Evolutionary conservation across 192 early-diverging fungal genomes (phyloP).

Genomic region (Entomortierella beljakovae): DNA sequence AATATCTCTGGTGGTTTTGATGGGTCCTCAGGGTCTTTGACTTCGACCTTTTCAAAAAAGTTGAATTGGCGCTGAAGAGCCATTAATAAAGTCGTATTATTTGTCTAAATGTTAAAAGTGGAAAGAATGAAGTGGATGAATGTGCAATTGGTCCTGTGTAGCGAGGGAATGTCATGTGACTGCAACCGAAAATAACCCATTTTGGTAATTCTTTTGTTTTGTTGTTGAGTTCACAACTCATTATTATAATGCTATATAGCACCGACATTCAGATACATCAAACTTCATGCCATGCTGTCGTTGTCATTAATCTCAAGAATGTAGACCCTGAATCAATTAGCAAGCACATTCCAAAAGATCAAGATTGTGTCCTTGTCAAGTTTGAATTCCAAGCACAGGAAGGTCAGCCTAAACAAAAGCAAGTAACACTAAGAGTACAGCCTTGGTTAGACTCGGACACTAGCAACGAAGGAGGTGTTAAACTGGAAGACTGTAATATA

Average conservation of each 20-base stretch:
- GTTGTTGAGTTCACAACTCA: too few relatives aligned
- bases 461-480: neutral
- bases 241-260: neutral
- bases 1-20: slow-evolving; percentile 67
- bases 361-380: neutral
- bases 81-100: slow-evolving; percentile 2
- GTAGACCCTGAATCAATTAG: slow-evolving; percentile 24
- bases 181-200: too few relatives aligned
- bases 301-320: slow-evolving; percentile 13
- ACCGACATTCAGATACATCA: slow-evolving; percentile 24
- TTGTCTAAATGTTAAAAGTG: neutral
- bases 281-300: slow-evolving; percentile 32
- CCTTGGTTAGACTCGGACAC: neutral
- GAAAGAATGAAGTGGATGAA: neutral
- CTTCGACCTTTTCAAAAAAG: slow-evolving; percentile 77
- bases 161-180: neutral
- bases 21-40: slow-evolving; percentile 68
- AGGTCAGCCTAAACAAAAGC: neutral
- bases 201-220: too few relatives aligned
- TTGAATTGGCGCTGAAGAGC: slow-evolving; percentile 69
- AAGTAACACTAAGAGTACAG: neutral
- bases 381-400: neutral
- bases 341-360: neutral
- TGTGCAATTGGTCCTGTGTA: neutral
- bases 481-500: slow-evolving; percentile 11